Conservation (phyloP, 768 basidiomycete species). For the Lentinula raphanica region DNA sequence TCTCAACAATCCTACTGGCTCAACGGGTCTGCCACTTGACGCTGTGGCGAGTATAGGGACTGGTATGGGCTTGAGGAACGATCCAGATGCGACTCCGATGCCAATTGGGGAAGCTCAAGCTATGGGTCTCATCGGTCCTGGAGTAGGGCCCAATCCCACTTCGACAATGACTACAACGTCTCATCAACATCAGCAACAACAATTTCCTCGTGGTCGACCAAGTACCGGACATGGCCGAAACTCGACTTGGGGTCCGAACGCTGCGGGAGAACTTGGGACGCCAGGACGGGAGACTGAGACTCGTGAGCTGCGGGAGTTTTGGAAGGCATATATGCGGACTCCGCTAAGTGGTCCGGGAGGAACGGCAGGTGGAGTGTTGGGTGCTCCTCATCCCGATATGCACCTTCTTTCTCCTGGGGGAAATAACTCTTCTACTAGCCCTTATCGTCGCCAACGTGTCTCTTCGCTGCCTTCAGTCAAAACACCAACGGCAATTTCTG, state of each 20-base stretch:
- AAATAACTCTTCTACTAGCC: background rate
- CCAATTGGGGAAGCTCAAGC: slow-evolving; percentile 20
- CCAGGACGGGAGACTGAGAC: slow-evolving; percentile 28
- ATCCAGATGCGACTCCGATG: slow-evolving; percentile 48
- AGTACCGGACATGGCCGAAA: slow-evolving; percentile 3
- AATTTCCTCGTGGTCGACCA: background rate
- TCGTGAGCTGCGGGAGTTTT: slow-evolving; percentile 61
- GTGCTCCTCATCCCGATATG: slow-evolving; percentile 8
- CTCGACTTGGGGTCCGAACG: background rate
- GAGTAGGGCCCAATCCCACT: background rate
- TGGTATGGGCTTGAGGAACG: slow-evolving; percentile 13
- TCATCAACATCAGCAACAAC: background rate
- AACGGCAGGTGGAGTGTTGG: slow-evolving; percentile 9
- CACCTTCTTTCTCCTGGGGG: background rate
- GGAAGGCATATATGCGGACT: slow-evolving; percentile 71
- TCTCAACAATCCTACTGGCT: background rate
- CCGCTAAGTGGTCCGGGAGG: slow-evolving; percentile 42
- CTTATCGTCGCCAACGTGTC: slow-evolving; percentile 45
- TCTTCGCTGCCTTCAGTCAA: slow-evolving; percentile 65
- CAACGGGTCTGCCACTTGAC: background rate
- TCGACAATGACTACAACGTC: background rate
- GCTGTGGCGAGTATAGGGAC: background rate
- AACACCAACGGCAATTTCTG: slow-evolving; percentile 47
- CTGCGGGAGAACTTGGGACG: slow-evolving; percentile 6
- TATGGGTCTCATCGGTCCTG: background rate